These are phyloP conservation scores for Thymus mandschuricus DNA, from an alignment of 257 asterid genomes.

Conservation along the genomic window DNA sequence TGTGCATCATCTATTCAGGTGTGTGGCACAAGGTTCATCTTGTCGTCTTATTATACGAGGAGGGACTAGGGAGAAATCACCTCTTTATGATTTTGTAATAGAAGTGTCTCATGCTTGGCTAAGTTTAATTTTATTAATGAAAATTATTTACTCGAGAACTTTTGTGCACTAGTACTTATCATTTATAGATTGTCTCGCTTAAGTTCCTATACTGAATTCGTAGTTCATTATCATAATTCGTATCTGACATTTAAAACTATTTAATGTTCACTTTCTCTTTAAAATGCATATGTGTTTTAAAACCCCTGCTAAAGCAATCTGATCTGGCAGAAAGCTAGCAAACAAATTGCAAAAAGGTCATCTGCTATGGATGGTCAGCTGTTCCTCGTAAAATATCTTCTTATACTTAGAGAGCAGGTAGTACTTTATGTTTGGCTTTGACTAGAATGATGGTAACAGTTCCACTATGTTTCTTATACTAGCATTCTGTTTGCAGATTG, in stretches of 20 bases:
- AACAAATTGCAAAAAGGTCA: conserved; percentile 68
- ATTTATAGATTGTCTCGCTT: conserved; percentile 11
- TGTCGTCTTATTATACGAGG: conserved; percentile 12
- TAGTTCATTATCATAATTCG: conserved; percentile 15
- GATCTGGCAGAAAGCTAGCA: conserved; percentile 87
- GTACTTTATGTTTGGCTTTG: conserved; percentile 29
- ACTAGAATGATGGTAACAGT: conserved; percentile 5
- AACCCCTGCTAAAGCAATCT: conserved; percentile 32
- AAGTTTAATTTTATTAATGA: conserved; percentile 6
- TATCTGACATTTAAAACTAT: conserved; percentile 22
- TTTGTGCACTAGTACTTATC: conserved; percentile 20
- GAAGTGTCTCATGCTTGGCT: conserved; percentile 25
- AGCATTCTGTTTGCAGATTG: conserved; percentile 68
- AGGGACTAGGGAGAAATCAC: conserved; percentile 11
- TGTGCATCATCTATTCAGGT: conserved; percentile 94
- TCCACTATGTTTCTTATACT: conserved; percentile 37
- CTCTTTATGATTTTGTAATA: conserved; percentile 14
- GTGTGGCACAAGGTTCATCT: conserved; percentile 34
- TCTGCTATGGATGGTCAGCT: conserved; percentile 92
- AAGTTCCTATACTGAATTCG: conserved; percentile 22
- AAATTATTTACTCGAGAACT: conserved; percentile 22
- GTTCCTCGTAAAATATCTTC: conserved; percentile 92
- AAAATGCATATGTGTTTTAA: conserved; percentile 30
- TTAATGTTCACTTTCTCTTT: conserved; percentile 22
- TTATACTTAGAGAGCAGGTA: conserved; percentile 97